Evolutionary conservation across 2,329 filamentous ascomycete genomes (phyloP), one percentile per base, ranked within the genome.

Genomic region (Calonectria fujianensis): DNA sequence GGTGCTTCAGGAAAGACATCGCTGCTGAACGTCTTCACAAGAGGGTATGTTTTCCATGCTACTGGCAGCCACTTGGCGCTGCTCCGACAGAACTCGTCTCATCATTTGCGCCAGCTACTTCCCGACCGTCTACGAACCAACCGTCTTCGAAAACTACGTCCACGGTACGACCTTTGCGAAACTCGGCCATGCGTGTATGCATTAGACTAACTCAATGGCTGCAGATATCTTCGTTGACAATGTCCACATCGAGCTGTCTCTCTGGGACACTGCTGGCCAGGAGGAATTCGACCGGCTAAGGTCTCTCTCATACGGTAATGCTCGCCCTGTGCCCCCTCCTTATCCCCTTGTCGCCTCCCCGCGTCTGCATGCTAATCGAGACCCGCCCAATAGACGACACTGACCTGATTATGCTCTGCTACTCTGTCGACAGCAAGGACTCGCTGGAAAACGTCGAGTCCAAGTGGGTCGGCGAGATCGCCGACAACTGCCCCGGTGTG

Each of bases 141-240:
- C 96, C 45, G 96, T 98, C 78, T 98, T 98, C 86, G 96, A 99
- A 86, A 99, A 99, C 87, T 99, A 98, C 86, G 96, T 99, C 77
- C 96, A 99, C 85, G 96, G 95, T 97, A 90, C 84, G 90, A 59
- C 64, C 37, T 54, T 31, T 4, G 4, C 27, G 9, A 50, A 31
- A 63, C 31, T 41, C 52, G 31, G 27, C 27, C 52, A 75, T 27
- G n/a, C 52, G 14, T 54, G 14, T 54, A 16, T 24, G 48, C 35
- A 24, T 13, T 37, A 74, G 64, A 78, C 74, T 67, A 70, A 77
- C 48, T 48, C 35, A 39, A 10, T 66, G 24, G n/a, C 50, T 20
- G 50, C 81, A 97, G 96, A 99, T 85, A 98, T 99, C 85, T 99
- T 98, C 86, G 97, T 99, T 84, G 97, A 99, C 85, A 96, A 94